Evolutionary conservation across 2,329 filamentous ascomycete species (phyloP).

Genomic region (Fusarium staphyleae): DNA sequence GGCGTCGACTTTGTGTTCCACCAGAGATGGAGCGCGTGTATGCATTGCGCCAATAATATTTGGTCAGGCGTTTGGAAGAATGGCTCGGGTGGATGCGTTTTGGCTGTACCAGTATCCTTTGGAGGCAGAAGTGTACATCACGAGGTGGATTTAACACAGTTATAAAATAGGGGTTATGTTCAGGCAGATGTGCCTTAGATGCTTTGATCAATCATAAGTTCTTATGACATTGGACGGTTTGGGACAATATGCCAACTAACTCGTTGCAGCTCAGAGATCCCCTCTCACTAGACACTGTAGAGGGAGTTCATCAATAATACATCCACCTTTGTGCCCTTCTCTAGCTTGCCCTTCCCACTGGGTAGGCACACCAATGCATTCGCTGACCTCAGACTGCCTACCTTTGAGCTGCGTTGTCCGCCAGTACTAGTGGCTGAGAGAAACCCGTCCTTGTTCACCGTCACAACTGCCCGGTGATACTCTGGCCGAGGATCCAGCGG

Average conservation of each 20-base stretch:
- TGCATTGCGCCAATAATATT: slow-evolving; percentile 49
- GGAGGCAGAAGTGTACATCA: slow-evolving; percentile 46
- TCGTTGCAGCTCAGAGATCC: background rate
- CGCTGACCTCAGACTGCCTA: slow-evolving; percentile 86
- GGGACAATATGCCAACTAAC: background rate
- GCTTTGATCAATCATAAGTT: slow-evolving; percentile 30
- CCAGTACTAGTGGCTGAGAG: slow-evolving; percentile 84
- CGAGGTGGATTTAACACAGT: slow-evolving; percentile 41
- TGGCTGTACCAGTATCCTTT: slow-evolving; percentile 48
- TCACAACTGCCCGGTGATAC: slow-evolving; percentile 86
- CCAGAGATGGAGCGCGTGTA: slow-evolving; percentile 36
- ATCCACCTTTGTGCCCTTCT: slow-evolving; percentile 74
- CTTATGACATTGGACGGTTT: slow-evolving; percentile 15
- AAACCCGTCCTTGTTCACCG: slow-evolving; percentile 68
- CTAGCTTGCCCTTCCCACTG: slow-evolving; percentile 66
- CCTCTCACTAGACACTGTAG: slow-evolving; percentile 35
- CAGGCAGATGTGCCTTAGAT: slow-evolving; percentile 27
- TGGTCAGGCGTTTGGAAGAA: slow-evolving; percentile 53
- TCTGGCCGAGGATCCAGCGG: slow-evolving; percentile 80
- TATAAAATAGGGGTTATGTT: slow-evolving; percentile 32
- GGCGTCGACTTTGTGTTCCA: slow-evolving; percentile 34
- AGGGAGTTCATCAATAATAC: slow-evolving; percentile 77
- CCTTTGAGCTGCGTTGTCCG: slow-evolving; percentile 85
- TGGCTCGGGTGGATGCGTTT: slow-evolving; percentile 44
- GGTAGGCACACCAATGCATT: slow-evolving; percentile 86